Base-by-base conservation (phyloP, 1,284 basidiomycete genomes). In the Xanthoconium separans region DNA sequence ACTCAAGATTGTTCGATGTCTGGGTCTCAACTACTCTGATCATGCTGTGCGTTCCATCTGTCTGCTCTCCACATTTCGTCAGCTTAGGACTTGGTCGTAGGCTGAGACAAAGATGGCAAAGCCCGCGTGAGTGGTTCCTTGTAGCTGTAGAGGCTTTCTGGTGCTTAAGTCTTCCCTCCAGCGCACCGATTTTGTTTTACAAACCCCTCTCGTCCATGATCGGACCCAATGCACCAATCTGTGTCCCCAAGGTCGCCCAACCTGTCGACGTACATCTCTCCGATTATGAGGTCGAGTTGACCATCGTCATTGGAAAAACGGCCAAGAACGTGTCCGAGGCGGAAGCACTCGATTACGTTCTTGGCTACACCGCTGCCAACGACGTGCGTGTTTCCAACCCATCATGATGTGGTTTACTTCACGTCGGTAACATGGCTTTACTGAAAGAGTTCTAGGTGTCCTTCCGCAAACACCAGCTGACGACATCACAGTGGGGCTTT, bases 261-360 rank as follows among this genome's bases (percentile, higher is more conserved):
- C 91, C 91, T 24, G 78, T 85, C 2, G 77, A 86, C 22, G 83
- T 83, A 45, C 84, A 90, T 61, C 74, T 87, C 3, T 81, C 91
- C 0, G 94, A 97, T 71, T 96, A 93, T 65, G 94, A 97, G 68
- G 87, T 91, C 45, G 94, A 97, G 64, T 74, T 97, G 13, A 89
- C 84, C 36, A 81, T 95, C 58, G 87, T 96, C 54, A 91, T 96
- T 44, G 91, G 91, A 18, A 89, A 87, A 63, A 68, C 82, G 0
- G 87, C 88, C 45, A 90, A 87, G 73, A 74, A 95, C 63, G 91
- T 95, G 9, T 77, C 79, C 0, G 87, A 89, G 61, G 79, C 75
- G 1, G 81, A 93, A 5, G 92, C 93, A 0, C 73, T 93, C 47
- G 83, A 91, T 63, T 91, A 93, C 61, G 85, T 95, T 4, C 77